Evolutionary conservation across 257 asterid genomes (phyloP).

Genomic region (Capsicum baccatum): DNA sequence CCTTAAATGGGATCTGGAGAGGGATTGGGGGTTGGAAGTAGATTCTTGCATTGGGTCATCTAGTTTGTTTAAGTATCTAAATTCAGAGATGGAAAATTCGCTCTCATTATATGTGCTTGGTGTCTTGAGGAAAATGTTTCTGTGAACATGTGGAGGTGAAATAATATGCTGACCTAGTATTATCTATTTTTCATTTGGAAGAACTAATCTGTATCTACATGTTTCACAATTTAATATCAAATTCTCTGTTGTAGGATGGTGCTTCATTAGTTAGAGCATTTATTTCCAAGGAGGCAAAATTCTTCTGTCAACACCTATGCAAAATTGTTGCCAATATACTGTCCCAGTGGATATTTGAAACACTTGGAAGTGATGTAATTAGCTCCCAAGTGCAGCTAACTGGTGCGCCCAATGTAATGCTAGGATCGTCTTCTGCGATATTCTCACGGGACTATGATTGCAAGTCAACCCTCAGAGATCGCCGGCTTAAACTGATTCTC

Average conservation of each 20-base stretch:
- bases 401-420: slow-evolving; percentile 35
- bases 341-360: slow-evolving; percentile 63
- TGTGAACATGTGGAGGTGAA: slow-evolving; percentile 17
- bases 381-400: slow-evolving; percentile 40
- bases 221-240: slow-evolving; percentile 23
- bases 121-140: neutral
- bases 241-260: slow-evolving; percentile 68
- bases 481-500: slow-evolving; percentile 81
- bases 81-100: slow-evolving; percentile 21
- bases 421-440: slow-evolving; percentile 39
- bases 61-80: neutral
- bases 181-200: slow-evolving; percentile 8
- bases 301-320: slow-evolving; percentile 68
- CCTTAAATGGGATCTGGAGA: neutral
- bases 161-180: neutral
- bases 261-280: slow-evolving; percentile 67
- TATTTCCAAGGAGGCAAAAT: slow-evolving; percentile 69
- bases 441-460: slow-evolving; percentile 38
- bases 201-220: neutral
- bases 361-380: slow-evolving; percentile 38
- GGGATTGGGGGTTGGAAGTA: neutral
- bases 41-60: neutral
- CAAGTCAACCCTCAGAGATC: slow-evolving; percentile 60
- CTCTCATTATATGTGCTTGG: neutral
- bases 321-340: slow-evolving; percentile 58